Base-by-base conservation (phyloP, 2,329 filamentous ascomycete genomes). In the Fusarium continuum region DNA sequence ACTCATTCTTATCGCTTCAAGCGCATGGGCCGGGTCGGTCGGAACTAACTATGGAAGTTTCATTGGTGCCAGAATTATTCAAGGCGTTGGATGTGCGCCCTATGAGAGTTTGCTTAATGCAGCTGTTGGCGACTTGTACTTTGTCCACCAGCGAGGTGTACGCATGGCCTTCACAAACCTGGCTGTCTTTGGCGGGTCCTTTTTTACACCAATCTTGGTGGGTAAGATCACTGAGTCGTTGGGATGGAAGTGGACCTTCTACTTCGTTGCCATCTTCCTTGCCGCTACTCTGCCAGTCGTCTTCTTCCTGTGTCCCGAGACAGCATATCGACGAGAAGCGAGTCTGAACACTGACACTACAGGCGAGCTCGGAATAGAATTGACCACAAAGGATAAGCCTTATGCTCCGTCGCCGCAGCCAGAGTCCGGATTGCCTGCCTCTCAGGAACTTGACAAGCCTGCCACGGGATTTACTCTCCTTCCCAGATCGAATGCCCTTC, bases 91-190 rank as follows among this genome's bases (percentile, higher is more conserved):
- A 0, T 83, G 93, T 16, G 93, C 93, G 8, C 93, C 94, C 0
- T 97, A 95, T 66, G 94, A 98, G 77, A 91, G 91, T 2, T 80
- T 97, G 20, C 89, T 97, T 55, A 97, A 96, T 75, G 92, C 92
- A 1, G 89, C 88, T 43, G 91, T 97, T 7, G 94, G 93, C 34
- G 94, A 98, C 75, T 74, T 98, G 46, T 97, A 94, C 77, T 95
- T 89, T 75, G 92, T 97, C 22, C 94, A 91, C 81, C 82, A 92
- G 80, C 85, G 91, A 47, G 93, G 93, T 26, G 86, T 90, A 67
- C 86, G 93, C 52, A 97, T 97, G 94, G 94, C 94, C 1, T 82
- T 96, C 50, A 81, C 85, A 49, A 84, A 87, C 74, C 68, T 88
- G 70, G 75, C 85, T 55, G 76, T 88, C 67, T 83, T 89, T 77